Percentiles rank a stretch among this genome's conserved stretches.
Evolutionary conservation across 2,329 filamentous ascomycete genomes (phyloP).

Genomic region (Phaeophleospora eucalypticola): DNA sequence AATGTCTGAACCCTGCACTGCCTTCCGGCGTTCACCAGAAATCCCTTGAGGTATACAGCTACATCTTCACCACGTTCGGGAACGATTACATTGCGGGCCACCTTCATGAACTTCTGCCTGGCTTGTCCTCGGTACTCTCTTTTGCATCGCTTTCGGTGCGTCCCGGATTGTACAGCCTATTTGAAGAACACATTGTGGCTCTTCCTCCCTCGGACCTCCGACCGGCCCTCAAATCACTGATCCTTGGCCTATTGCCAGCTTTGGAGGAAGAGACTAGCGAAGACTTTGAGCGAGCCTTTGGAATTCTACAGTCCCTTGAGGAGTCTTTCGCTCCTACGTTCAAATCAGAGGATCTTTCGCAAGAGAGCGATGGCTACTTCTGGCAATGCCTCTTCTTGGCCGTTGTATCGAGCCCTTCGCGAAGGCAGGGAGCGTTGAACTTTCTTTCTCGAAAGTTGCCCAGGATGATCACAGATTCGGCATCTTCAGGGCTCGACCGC

Average conservation of each 20-base stretch:
- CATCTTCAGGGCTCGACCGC: background rate
- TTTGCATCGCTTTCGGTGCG: conserved; percentile 92
- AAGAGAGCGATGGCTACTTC: conserved; percentile 67
- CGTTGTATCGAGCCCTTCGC: conserved; percentile 80
- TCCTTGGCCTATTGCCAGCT: conserved; percentile 83
- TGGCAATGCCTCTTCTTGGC: conserved; percentile 98
- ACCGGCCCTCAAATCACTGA: conserved; percentile 83
- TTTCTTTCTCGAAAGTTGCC: conserved; percentile 79
- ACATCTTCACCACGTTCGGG: conserved; percentile 82
- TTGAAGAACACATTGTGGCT: conserved; percentile 74
- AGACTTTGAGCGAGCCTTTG: conserved; percentile 85
- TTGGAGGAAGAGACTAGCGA: conserved; percentile 95
- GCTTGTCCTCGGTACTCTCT: conserved; percentile 80
- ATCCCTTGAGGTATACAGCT: conserved; percentile 85
- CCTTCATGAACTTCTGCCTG: conserved; percentile 82
- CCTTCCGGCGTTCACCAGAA: conserved; percentile 98
- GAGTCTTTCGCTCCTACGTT: conserved; percentile 55
- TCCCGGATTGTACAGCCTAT: conserved; percentile 75
- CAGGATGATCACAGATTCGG: conserved; percentile 50
- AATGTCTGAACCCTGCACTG: conserved; percentile 88
- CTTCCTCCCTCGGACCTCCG: conserved; percentile 68
- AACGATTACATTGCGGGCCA: conserved; percentile 63
- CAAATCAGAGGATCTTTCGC: conserved; percentile 55
- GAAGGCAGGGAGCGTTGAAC: conserved; percentile 80
- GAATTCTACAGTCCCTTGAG: conserved; percentile 74